A percentile compares a stretch with the other conserved stretches of the same genome.
phyloP scores from a whole-genome alignment of 2,329 filamentous ascomycete species.

The Colletotrichum euphorbiae region DNA sequence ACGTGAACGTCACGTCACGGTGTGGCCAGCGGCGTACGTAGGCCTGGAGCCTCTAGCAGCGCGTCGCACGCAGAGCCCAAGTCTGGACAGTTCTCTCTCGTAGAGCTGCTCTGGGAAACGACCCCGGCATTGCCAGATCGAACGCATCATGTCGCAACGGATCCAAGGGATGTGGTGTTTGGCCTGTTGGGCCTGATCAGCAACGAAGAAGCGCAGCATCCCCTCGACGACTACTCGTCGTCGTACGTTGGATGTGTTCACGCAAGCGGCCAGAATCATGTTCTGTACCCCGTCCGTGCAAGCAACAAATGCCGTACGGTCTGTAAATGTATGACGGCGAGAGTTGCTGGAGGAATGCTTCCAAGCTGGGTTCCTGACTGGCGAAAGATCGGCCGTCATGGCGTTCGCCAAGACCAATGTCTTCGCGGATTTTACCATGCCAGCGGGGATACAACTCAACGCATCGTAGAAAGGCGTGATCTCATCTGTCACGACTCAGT shows the following conservation, averaged over 20 bases:
- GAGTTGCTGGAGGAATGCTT: not conserved
- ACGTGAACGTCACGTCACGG: no score
- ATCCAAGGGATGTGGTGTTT: conserved; percentile 43
- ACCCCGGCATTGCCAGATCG: conserved; percentile 10
- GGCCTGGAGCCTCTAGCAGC: no score
- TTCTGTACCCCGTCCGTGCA: not conserved
- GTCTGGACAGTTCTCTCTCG: not conserved
- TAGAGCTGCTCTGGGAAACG: not conserved
- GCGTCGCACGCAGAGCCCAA: no score
- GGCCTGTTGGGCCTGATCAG: conserved; percentile 38
- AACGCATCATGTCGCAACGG: conserved; percentile 39
- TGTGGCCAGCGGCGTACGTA: no score
- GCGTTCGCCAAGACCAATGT: not conserved
- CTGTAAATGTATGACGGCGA: conserved; percentile 37
- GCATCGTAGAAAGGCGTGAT: no score
- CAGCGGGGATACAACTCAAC: not conserved
- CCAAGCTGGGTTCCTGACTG: conserved; percentile 42
- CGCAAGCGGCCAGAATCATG: not conserved
- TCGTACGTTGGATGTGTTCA: conserved; percentile 26
- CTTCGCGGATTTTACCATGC: not conserved
- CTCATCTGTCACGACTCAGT: no score
- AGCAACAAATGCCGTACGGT: not conserved
- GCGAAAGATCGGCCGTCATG: conserved; percentile 17
- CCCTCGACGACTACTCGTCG: conserved; percentile 33
- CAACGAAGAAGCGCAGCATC: conserved; percentile 9